These are phyloP conservation scores for Peniophora sp. DNA, from an alignment of 1,284 basidiomycete species.

Conservation along the genomic window DNA sequence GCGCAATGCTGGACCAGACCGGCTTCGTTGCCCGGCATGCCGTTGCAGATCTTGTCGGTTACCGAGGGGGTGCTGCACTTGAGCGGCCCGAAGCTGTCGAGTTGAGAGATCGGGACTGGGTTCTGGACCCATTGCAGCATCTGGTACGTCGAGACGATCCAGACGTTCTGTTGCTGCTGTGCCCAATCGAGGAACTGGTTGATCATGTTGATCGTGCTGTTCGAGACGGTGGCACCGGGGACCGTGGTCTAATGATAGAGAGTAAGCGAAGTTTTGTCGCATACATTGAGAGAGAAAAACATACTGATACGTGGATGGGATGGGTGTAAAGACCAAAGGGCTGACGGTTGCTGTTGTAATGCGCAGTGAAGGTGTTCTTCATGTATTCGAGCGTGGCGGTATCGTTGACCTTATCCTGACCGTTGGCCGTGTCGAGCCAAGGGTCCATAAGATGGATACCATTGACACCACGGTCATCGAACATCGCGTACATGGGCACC, in stretches of 20 bases:
- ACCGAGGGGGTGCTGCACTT: conserved; percentile 60
- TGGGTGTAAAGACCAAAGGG: conserved; percentile 81
- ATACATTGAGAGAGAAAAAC: conserved; percentile 11
- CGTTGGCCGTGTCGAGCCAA: conserved; percentile 66
- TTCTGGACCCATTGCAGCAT: conserved; percentile 70
- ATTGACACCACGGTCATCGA: conserved; percentile 48
- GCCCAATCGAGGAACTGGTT: conserved; percentile 81
- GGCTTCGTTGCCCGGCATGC: conserved; percentile 55
- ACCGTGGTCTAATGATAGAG: conserved; percentile 32
- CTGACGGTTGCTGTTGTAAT: conserved; percentile 69
- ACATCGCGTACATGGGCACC: conserved; percentile 75
- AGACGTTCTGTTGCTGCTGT: conserved; percentile 65
- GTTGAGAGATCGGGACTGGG: conserved; percentile 57
- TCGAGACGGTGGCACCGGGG: conserved; percentile 44
- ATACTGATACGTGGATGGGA: conserved; percentile 69
- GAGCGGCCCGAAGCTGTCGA: conserved; percentile 44
- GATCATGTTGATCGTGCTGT: conserved; percentile 61
- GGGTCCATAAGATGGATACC: conserved; percentile 77
- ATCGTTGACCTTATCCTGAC: conserved; percentile 40
- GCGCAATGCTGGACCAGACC: conserved; percentile 55
- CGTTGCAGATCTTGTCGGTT: conserved; percentile 61
- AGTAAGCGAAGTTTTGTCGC: neutral
- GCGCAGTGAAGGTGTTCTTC: conserved; percentile 67
- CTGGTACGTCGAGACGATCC: conserved; percentile 73
- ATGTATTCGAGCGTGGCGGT: conserved; percentile 64